A percentile compares a stretch with the other conserved stretches of the same genome.
Conservation (phyloP, 2,329 filamentous ascomycete genomes). For the Rhinocladiella mackenziei region DNA sequence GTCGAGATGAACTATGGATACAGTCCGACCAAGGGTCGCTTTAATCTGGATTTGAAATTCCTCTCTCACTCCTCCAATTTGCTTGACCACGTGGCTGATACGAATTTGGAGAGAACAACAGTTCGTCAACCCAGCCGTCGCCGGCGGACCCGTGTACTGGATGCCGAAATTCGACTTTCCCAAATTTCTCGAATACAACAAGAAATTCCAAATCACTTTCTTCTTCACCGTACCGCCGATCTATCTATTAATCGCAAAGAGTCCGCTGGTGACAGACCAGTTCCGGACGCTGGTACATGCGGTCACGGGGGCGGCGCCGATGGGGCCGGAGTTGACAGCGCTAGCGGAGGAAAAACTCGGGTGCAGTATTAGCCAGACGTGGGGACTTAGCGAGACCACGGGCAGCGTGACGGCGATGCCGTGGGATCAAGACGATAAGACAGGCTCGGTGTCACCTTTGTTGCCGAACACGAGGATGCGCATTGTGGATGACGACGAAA, state of each 20-base stretch:
- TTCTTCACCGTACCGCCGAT: conserved; percentile 62
- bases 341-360: conserved; percentile 51
- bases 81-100: too few relatives aligned
- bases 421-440: conserved; percentile 24
- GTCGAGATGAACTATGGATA: too few relatives aligned
- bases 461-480: conserved; percentile 25
- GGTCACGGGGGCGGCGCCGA: conserved; percentile 53
- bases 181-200: conserved; percentile 53
- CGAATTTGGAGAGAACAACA: too few relatives aligned
- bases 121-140: conserved; percentile 46
- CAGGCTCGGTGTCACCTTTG: conserved; percentile 21
- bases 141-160: conserved; percentile 55
- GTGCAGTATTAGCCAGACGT: conserved; percentile 24
- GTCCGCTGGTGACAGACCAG: conserved; percentile 53
- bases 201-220: conserved; percentile 48
- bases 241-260: conserved; percentile 58
- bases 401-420: conserved; percentile 27
- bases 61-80: too few relatives aligned
- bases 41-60: too few relatives aligned
- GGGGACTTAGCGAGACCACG: conserved; percentile 28
- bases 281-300: conserved; percentile 50
- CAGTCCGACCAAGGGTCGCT: too few relatives aligned
- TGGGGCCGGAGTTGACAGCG: conserved; percentile 52
- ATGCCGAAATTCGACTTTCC: conserved; percentile 59
- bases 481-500: conserved; percentile 27